Conservation (phyloP, 2,329 filamentous ascomycete genomes). For the Onygenales sp. region DNA sequence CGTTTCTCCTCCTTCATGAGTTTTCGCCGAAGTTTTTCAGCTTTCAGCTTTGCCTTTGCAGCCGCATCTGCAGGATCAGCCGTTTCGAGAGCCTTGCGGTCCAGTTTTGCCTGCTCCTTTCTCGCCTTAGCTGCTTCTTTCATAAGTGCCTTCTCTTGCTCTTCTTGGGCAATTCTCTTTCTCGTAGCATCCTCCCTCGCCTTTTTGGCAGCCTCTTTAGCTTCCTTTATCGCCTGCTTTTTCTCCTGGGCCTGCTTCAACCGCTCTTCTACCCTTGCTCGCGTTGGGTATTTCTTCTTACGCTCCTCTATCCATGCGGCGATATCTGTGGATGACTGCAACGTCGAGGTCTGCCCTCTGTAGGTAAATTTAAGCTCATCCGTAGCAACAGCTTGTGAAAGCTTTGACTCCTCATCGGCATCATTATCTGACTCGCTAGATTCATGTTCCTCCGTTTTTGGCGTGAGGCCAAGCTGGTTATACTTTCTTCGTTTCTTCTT, state of each 20-base stretch:
- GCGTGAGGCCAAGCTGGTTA: constrained; percentile 40
- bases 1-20: constrained; percentile 58
- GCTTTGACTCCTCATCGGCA: constrained; percentile 33
- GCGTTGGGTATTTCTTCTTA: constrained; percentile 70
- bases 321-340: constrained; percentile 57
- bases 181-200: constrained; percentile 29
- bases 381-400: constrained; percentile 20
- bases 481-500: constrained; percentile 33
- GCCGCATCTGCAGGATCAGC: constrained; percentile 23
- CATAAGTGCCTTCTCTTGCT: constrained; percentile 22
- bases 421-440: constrained; percentile 39
- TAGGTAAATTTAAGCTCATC: constrained; percentile 44
- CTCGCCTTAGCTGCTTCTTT: constrained; percentile 24
- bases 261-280: constrained; percentile 47
- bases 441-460: constrained; percentile 35
- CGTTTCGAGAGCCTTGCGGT: constrained; percentile 16
- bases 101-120: constrained; percentile 13
- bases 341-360: constrained; percentile 43
- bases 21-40: constrained; percentile 32
- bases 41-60: constrained; percentile 28
- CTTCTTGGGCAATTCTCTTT: constrained; percentile 29
- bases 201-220: constrained; percentile 16
- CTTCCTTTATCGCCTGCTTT: constrained; percentile 36
- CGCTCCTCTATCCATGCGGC: constrained; percentile 73
- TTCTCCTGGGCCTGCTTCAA: constrained; percentile 42